Evolutionary conservation across 805 yeast genomes (phyloP), one percentile per base, ranked within the genome.

Genomic region (Wickerhamomyces hampshirensis): DNA sequence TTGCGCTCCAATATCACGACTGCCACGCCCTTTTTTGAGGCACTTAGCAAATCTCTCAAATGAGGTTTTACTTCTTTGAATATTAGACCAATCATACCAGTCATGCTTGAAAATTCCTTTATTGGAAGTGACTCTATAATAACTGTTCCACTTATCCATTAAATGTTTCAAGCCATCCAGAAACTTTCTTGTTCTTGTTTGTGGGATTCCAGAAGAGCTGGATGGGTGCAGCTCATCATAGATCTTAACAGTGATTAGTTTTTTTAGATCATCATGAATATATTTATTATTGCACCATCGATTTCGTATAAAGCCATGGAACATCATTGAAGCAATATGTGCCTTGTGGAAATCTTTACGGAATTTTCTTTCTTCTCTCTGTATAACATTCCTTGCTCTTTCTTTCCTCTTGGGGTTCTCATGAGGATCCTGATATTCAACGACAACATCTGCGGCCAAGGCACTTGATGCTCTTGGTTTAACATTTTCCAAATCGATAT

Each of bases 1-100:
- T 51, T 86, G 96, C 0, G 93, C 88, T 0, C 83, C 82, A 6
- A 85, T 39, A 53, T 91, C 97, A 23, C 84, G 58, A 3, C 86
- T 75, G 0, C 98, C 98, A 13, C 68, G 56, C 18, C 73, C 73
- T 12, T 62, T 53, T 3, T 55, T 37, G 1, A 84, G 54, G 13
- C 64, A 51, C 15, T 58, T 58, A 6, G 56, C 50, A 49, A 84
- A 85, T 30, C 63, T 62, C 2, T 52, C 50, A 23, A 66, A 59
- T 48, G 55, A 18, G 41, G 48, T 34, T 40, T 47, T 19, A 40
- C 40, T 42, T 34, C 53, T 29, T 38, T 33, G 30, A 4, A 36
- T n/a, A 31, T 35, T 43, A 11, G 39, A 26, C 56, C 51, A 49
- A 39, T 31, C 56, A 28, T 68, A 82, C 86, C 69, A 43, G 44